A percentile compares a stretch with the other conserved stretches of the same genome.
phyloP scores from a whole-genome alignment of 768 basidiomycete genomes.

The Podaxis sp. region DNA sequence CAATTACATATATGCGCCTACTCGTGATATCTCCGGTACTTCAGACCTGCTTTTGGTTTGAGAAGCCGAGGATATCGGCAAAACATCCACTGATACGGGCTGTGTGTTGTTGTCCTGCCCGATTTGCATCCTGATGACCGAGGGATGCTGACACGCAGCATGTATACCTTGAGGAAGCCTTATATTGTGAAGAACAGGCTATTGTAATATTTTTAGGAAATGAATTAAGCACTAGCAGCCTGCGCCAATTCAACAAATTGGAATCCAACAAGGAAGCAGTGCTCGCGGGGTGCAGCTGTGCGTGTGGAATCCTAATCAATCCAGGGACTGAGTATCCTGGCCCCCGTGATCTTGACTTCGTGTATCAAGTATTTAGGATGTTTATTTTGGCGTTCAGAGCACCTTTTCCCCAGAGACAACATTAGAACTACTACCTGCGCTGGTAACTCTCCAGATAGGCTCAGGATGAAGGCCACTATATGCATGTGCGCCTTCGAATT shows the following conservation, averaged over 20 bases:
- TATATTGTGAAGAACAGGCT: neutral
- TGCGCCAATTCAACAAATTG: neutral
- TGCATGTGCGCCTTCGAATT: neutral
- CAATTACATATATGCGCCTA: neutral
- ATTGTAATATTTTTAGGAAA: neutral
- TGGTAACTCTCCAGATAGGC: neutral
- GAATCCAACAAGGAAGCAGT: neutral
- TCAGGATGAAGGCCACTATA: neutral
- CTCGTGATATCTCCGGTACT: neutral
- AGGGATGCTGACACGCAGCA: neutral
- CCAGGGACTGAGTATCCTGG: neutral
- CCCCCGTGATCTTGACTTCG: neutral
- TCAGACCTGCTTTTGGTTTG: neutral
- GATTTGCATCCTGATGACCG: neutral
- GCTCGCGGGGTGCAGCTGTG: neutral
- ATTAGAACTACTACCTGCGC: neutral
- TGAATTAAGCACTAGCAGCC: neutral
- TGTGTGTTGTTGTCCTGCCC: neutral
- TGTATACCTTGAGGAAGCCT: neutral
- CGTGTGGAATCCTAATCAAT: slow-evolving; percentile 7
- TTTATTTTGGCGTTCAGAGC: neutral
- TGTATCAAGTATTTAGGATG: neutral
- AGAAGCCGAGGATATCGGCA: neutral
- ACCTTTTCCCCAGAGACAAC: too few species aligned
- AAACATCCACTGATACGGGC: neutral